Evolutionary conservation across 768 basidiomycete genomes (phyloP).

Genomic region (Amanita brunnescens): DNA sequence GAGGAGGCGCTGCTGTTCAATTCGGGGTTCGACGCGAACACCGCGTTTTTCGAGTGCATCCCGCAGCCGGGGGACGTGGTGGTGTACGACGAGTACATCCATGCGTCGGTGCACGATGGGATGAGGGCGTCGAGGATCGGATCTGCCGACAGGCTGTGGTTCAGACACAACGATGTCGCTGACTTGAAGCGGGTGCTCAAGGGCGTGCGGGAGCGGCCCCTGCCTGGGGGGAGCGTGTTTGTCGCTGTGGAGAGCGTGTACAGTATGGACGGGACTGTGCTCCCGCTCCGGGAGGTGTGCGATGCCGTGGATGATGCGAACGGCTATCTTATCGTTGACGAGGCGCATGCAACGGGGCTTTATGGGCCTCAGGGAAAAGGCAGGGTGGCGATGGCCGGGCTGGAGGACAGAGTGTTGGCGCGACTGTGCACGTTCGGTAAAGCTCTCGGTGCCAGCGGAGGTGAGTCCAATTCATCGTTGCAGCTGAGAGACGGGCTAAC

Average conservation of each 20-base stretch:
- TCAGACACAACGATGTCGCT: conserved; percentile 64
- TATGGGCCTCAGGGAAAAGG: conserved; percentile 78
- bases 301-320: conserved; percentile 50
- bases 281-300: conserved; percentile 63
- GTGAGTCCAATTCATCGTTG: conserved; percentile 32
- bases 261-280: conserved; percentile 93
- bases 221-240: conserved; percentile 40
- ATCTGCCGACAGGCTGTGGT: conserved; percentile 31
- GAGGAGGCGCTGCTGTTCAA: conserved; percentile 76
- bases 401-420: conserved; percentile 65
- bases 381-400: conserved; percentile 56
- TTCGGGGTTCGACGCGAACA: conserved; percentile 91
- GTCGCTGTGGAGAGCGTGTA: conserved; percentile 86
- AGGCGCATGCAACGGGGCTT: conserved; percentile 89
- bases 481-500: not conserved
- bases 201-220: conserved; percentile 25
- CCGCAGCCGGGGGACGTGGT: conserved; percentile 74
- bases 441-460: conserved; percentile 77
- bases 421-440: conserved; percentile 92
- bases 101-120: conserved; percentile 89
- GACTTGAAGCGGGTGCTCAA: conserved; percentile 39
- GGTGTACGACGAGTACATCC: conserved; percentile 80
- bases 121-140: conserved; percentile 55
- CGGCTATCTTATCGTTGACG: conserved; percentile 77
- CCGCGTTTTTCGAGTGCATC: conserved; percentile 72